These are phyloP conservation scores for Corymbia citriodora DNA, from an alignment of 441 rosid genomes.

Conservation along the genomic window DNA sequence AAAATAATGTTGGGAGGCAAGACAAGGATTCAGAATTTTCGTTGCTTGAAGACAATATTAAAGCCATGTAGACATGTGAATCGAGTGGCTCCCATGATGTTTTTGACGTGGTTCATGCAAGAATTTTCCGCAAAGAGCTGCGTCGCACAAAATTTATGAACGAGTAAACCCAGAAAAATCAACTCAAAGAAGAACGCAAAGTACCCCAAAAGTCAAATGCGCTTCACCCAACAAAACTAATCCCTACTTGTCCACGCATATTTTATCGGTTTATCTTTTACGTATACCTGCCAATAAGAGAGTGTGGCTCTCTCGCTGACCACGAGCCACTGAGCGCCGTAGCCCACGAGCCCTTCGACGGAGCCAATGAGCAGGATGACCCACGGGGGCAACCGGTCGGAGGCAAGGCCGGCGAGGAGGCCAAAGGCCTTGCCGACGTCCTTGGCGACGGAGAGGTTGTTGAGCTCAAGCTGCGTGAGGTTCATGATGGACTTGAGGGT, in stretches of 20 bases:
- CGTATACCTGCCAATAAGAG: constrained; percentile 76
- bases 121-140: background rate
- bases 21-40: background rate
- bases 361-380: constrained; percentile 67
- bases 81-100: background rate
- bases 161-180: background rate
- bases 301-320: constrained; percentile 52
- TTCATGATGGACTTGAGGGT: constrained; percentile 71
- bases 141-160: background rate
- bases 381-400: constrained; percentile 55
- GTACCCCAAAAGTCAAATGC: background rate
- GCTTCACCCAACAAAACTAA: background rate
- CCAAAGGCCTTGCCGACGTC: constrained; percentile 92
- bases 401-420: constrained; percentile 77
- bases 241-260: background rate
- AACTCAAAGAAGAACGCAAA: background rate
- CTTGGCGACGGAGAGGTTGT: constrained; percentile 71
- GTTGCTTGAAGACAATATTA: background rate
- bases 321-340: constrained; percentile 82
- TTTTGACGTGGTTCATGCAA: background rate
- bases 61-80: background rate
- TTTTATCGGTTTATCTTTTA: background rate
- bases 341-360: constrained; percentile 67
- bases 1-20: background rate
- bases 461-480: constrained; percentile 69